These are phyloP conservation scores for Chloromonas sp. DNA, from an alignment of 163 green algal genomes.

Conservation along the genomic window DNA sequence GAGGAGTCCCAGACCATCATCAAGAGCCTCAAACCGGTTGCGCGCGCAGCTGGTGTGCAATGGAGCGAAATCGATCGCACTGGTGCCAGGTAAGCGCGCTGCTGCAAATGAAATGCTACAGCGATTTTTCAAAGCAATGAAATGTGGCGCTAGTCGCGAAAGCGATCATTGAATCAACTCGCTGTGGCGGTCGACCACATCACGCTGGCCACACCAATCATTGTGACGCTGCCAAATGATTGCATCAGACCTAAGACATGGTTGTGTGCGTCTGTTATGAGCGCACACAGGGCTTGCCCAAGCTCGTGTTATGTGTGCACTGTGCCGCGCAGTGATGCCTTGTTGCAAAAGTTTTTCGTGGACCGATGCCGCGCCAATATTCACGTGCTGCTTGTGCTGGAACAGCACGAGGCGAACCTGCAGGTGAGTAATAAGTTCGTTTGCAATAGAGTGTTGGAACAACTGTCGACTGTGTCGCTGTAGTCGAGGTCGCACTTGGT, in stretches of 20 bases:
- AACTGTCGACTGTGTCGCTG: too few species aligned
- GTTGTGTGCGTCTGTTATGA: too few species aligned
- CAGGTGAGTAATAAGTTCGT: neutral
- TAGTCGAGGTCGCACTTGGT: too few species aligned
- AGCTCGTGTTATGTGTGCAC: too few species aligned
- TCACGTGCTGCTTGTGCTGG: conserved; percentile 28
- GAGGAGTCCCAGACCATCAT: conserved; percentile 30
- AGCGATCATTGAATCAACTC: too few species aligned
- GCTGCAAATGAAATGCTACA: neutral
- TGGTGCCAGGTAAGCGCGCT: conserved; percentile 3
- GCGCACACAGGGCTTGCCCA: too few species aligned
- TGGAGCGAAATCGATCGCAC: conserved; percentile 32
- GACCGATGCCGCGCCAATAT: conserved; percentile 35
- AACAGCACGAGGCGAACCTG: conserved; percentile 14
- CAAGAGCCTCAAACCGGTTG: conserved; percentile 30
- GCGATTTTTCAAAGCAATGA: neutral
- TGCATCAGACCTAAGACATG: too few species aligned
- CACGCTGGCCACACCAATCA: too few species aligned
- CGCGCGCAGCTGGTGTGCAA: conserved; percentile 16
- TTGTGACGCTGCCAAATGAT: too few species aligned
- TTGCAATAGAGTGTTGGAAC: too few species aligned
- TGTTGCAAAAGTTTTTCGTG: conserved; percentile 33
- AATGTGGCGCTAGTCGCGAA: too few species aligned
- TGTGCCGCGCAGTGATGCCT: conserved; percentile 15
- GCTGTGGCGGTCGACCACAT: too few species aligned